These are phyloP conservation scores for Petunia secreta DNA, from an alignment of 257 asterid species.

Conservation along the genomic window DNA sequence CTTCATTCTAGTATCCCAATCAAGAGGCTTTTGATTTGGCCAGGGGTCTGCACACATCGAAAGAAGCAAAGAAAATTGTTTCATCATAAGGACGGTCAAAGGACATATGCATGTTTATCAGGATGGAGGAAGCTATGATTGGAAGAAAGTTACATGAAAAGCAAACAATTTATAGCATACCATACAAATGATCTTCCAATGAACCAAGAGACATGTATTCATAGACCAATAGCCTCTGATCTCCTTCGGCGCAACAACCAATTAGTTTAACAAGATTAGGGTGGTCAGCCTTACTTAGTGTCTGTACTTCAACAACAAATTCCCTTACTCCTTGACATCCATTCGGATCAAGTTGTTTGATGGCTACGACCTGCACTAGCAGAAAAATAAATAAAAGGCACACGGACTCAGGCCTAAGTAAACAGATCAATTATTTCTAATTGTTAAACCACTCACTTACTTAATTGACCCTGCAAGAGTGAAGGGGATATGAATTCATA, in stretches of 20 bases:
- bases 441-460: not conserved
- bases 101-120: not conserved
- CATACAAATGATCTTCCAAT: conserved; percentile 75
- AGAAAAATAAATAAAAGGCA: conserved; percentile 13
- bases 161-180: conserved; percentile 36
- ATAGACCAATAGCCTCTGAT: conserved; percentile 73
- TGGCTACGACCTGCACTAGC: conserved; percentile 64
- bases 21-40: conserved; percentile 44
- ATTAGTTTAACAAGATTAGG: conserved; percentile 73
- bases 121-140: conserved; percentile 14
- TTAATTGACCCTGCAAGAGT: not conserved
- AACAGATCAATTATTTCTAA: not conserved
- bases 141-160: not conserved
- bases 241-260: conserved; percentile 79
- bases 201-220: conserved; percentile 89
- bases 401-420: not conserved
- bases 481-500: not conserved
- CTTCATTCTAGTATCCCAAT: conserved; percentile 80
- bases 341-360: conserved; percentile 69
- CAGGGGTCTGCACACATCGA: conserved; percentile 39
- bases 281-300: conserved; percentile 65
- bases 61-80: conserved; percentile 28
- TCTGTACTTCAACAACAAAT: conserved; percentile 69
- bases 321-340: conserved; percentile 84
- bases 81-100: not conserved